These are phyloP conservation scores for Pseudogymnoascus sp. DNA, from an alignment of 2,329 filamentous ascomycete genomes.

Conservation along the genomic window DNA sequence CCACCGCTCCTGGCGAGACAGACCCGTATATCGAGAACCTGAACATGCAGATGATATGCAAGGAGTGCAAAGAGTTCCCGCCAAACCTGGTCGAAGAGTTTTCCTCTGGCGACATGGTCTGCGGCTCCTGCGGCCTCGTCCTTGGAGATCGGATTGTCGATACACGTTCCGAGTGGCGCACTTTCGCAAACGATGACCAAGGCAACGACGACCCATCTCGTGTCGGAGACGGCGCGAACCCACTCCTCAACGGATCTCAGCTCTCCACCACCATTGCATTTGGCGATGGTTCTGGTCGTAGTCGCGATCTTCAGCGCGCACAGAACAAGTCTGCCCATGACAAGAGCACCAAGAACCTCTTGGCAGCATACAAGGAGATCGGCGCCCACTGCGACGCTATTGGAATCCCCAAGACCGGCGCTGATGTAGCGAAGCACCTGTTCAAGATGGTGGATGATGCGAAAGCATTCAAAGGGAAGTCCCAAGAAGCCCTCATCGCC, in stretches of 20 bases:
- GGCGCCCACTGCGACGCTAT: conserved; percentile 78
- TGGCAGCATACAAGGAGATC: conserved; percentile 82
- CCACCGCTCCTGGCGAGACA: conserved; percentile 16
- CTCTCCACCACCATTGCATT: conserved; percentile 83
- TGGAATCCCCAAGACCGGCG: conserved; percentile 69
- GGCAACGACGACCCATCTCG: conserved; percentile 93
- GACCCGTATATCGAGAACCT: conserved; percentile 56
- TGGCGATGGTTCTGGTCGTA: conserved; percentile 61
- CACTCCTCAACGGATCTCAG: conserved; percentile 81
- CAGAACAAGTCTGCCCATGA: conserved; percentile 76
- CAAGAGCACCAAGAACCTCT: conserved; percentile 72
- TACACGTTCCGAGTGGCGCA: conserved; percentile 95
- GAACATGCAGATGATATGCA: conserved; percentile 76
- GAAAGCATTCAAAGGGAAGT: conserved; percentile 91
- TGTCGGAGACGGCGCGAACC: conserved; percentile 90
- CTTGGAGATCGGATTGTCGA: conserved; percentile 88
- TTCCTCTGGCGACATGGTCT: conserved; percentile 86
- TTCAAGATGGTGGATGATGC: conserved; percentile 92
- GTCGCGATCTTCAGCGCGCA: conserved; percentile 68
- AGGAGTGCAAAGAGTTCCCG: conserved; percentile 85
- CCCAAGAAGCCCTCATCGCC: conserved; percentile 85
- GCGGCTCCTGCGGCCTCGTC: conserved; percentile 83
- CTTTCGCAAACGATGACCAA: conserved; percentile 96
- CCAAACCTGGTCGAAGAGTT: conserved; percentile 91
- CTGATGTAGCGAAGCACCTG: conserved; percentile 86